Conservation (phyloP, 208 protist species). For the Leptomonas pyrrhocoris region DNA sequence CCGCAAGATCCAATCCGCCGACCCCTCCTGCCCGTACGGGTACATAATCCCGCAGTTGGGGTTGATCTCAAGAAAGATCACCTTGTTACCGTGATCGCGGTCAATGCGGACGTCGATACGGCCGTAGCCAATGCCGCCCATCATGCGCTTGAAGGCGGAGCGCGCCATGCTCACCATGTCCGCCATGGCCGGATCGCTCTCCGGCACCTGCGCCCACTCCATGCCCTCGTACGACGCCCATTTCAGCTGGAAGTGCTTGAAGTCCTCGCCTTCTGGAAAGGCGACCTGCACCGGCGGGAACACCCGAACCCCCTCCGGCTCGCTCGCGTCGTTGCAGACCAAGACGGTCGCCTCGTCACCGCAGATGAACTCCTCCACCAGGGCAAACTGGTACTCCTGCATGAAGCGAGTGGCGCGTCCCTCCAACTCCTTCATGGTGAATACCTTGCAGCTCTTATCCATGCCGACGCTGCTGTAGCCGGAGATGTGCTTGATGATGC, state of each 20-base stretch:
- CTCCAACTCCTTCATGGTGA: constrained; percentile 56
- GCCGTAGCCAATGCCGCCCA: constrained; percentile 90
- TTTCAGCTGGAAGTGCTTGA: constrained; percentile 93
- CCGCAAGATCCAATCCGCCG: constrained; percentile 87
- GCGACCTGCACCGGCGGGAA: constrained; percentile 79
- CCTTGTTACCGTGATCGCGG: constrained; percentile 43
- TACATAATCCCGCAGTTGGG: constrained; percentile 94
- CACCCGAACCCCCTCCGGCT: constrained; percentile 81
- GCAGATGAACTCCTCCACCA: constrained; percentile 89
- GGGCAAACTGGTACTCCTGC: constrained; percentile 79
- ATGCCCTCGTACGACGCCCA: constrained; percentile 91
- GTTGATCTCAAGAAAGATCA: constrained; percentile 92
- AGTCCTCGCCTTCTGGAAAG: constrained; percentile 87
- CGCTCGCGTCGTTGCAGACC: constrained; percentile 61
- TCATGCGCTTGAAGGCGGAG: constrained; percentile 85
- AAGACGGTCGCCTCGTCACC: constrained; percentile 90
- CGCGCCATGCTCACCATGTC: constrained; percentile 74
- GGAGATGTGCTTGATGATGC: constrained; percentile 91
- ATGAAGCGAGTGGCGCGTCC: constrained; percentile 65
- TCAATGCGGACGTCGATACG: constrained; percentile 88
- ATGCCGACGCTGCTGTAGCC: constrained; percentile 92
- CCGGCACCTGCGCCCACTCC: constrained; percentile 69
- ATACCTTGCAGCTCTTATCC: constrained; percentile 89
- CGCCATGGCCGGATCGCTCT: constrained; percentile 66
- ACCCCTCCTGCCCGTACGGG: constrained; percentile 82